Evolutionary conservation across 768 basidiomycete species (phyloP).

Genomic region (Podaxis carcinomalis): DNA sequence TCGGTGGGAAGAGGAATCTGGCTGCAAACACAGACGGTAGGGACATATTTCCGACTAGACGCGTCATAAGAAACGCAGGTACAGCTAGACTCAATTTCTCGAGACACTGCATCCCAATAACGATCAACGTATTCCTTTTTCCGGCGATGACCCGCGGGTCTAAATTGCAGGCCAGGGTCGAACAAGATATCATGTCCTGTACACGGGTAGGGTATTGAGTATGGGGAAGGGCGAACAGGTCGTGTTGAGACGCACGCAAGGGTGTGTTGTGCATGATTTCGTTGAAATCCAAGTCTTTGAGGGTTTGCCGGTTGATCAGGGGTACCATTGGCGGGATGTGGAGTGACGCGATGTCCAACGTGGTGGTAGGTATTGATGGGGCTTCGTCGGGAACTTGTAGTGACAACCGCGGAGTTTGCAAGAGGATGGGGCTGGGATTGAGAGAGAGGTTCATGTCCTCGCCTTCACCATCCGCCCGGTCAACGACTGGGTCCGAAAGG

Average conservation of each 20-base stretch:
- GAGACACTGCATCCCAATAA: constrained; percentile 81
- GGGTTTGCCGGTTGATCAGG: constrained; percentile 76
- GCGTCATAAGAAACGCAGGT: constrained; percentile 77
- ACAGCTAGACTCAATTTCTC: constrained; percentile 78
- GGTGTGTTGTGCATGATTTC: constrained; percentile 87
- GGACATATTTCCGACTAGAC: constrained; percentile 44
- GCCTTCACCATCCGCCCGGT: constrained; percentile 35
- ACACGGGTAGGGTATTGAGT: constrained; percentile 14
- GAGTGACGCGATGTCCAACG: constrained; percentile 41
- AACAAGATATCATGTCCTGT: constrained; percentile 88
- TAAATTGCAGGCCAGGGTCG: constrained; percentile 79
- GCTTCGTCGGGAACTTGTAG: constrained; percentile 1
- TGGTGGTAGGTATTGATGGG: constrained; percentile 27
- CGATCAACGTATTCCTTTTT: constrained; percentile 70
- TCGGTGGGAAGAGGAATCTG: constrained; percentile 1
- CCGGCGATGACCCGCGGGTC: constrained; percentile 68
- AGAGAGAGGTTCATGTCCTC: constrained; percentile 44
- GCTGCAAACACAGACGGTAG: constrained; percentile 51
- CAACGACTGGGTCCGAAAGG: constrained; percentile 23
- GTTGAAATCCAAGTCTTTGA: constrained; percentile 82
- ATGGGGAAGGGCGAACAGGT: constrained; percentile 10
- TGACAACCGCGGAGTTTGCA: constrained; percentile 28
- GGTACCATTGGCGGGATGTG: constrained; percentile 70
- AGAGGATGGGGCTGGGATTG: constrained; percentile 36
- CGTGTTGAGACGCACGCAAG: constrained; percentile 59